phyloP scores from a whole-genome alignment of 495 filamentous ascomycete species.

The Lichenothelia convexa region DNA sequence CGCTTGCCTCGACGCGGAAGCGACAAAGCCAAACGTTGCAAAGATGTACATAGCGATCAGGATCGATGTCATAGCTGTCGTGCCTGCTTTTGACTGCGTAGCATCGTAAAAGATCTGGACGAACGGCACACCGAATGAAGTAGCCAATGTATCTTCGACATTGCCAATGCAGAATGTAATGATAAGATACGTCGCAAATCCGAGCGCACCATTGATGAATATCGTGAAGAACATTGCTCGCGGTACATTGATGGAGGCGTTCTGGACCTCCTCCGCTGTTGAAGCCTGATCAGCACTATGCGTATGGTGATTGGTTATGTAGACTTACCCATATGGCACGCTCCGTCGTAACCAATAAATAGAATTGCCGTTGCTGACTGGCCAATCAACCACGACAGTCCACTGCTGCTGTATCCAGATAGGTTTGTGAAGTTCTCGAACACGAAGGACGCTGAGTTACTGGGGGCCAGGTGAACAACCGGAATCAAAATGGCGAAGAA shows the following conservation, averaged over 20 bases:
- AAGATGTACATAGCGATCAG: constrained; percentile 1
- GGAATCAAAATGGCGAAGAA: constrained; percentile 7
- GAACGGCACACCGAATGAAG: constrained; percentile 6
- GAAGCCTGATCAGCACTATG: constrained; percentile 1
- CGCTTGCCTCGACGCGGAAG: constrained; percentile 9
- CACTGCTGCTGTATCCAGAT: constrained; percentile 4
- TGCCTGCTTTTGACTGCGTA: constrained; percentile 4
- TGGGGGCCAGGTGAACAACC: constrained; percentile 2
- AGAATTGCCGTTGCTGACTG: background rate
- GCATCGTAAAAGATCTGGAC: constrained; percentile 12
- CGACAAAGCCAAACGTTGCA: constrained; percentile 2
- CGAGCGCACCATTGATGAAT: constrained; percentile 5
- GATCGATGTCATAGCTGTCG: constrained; percentile 5
- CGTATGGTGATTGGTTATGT: background rate
- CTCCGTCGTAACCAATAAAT: background rate
- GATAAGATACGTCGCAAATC: constrained; percentile 3
- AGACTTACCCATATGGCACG: constrained; percentile 1
- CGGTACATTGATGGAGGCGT: constrained; percentile 4
- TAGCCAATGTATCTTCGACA: constrained; percentile 2
- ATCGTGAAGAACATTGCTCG: constrained; percentile 7
- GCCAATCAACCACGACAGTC: constrained; percentile 6
- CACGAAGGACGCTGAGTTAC: constrained; percentile 1
- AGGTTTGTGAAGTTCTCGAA: constrained; percentile 5
- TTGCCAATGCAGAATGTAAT: constrained; percentile 8
- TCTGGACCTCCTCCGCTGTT: constrained; percentile 6